Conservation (phyloP, 1,284 basidiomycete genomes). For the Sporisorium exsertum region DNA sequence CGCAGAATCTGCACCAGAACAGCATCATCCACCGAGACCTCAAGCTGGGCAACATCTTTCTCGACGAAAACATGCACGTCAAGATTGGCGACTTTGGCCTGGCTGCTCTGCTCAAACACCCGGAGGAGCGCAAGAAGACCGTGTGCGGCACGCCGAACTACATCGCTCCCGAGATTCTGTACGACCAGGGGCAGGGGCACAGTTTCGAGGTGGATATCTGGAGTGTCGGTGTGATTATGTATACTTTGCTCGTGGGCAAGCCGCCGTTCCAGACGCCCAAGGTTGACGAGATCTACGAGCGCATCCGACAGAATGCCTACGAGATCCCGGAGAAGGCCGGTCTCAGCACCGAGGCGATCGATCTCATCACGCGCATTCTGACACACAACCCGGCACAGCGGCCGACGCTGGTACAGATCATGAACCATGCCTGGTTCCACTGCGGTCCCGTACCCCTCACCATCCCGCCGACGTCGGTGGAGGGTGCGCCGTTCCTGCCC, state of each 20-base stretch:
- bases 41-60: conserved; percentile 94
- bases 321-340: conserved; percentile 85
- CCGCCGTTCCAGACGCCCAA: conserved; percentile 99
- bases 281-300: conserved; percentile 76
- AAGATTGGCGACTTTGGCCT: conserved; percentile 98
- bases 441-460: conserved; percentile 82
- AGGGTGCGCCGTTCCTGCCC: conserved; percentile 80
- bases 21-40: conserved; percentile 77
- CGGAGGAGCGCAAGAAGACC: conserved; percentile 96
- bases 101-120: conserved; percentile 94
- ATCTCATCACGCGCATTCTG: conserved; percentile 86
- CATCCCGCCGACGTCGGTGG: conserved; percentile 83
- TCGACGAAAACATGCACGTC: conserved; percentile 91
- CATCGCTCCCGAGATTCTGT: conserved; percentile 96
- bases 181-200: conserved; percentile 94
- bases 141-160: conserved; percentile 99
- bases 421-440: conserved; percentile 86
- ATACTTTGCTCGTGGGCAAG: conserved; percentile 90
- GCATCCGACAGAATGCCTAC: conserved; percentile 93
- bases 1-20: conserved; percentile 94
- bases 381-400: conserved; percentile 77
- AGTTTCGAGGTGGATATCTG: conserved; percentile 98
- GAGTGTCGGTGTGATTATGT: conserved; percentile 93
- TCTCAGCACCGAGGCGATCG: conserved; percentile 79
- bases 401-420: conserved; percentile 85